Conservation (phyloP, 805 yeast species). For the Metschnikowia cubensis region DNA sequence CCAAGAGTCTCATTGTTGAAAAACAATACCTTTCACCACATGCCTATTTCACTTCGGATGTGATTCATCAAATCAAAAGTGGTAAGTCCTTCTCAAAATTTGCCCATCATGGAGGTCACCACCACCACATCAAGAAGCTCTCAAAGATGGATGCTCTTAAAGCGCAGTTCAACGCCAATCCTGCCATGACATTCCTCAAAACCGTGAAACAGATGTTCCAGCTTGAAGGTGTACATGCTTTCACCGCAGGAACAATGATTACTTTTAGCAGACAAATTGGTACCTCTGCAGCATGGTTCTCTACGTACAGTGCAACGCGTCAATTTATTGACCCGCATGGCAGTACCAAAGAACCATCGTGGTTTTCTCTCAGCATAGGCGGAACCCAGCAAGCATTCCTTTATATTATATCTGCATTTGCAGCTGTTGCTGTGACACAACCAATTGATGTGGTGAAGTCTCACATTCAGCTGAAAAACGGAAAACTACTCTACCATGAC, state of each 20-base stretch:
- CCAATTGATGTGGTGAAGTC: slow-evolving; percentile 88
- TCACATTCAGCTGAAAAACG: slow-evolving; percentile 75
- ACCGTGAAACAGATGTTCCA: slow-evolving; percentile 63
- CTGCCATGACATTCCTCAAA: slow-evolving; percentile 50
- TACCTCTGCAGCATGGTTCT: slow-evolving; percentile 78
- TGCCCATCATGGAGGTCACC: slow-evolving; percentile 15
- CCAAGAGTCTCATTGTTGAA: slow-evolving; percentile 22
- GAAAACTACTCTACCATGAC: slow-evolving; percentile 55
- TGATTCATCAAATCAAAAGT: slow-evolving; percentile 25
- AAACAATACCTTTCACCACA: slow-evolving; percentile 41
- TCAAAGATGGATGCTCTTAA: slow-evolving; percentile 13
- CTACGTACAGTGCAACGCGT: slow-evolving; percentile 73
- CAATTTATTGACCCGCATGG: slow-evolving; percentile 59
- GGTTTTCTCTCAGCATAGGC: slow-evolving; percentile 45
- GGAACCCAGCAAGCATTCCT: slow-evolving; percentile 48
- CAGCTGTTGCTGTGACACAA: slow-evolving; percentile 77
- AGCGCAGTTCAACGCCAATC: slow-evolving; percentile 43
- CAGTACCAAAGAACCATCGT: slow-evolving; percentile 26
- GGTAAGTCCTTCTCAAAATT: slow-evolving; percentile 22
- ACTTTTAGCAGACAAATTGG: slow-evolving; percentile 77
- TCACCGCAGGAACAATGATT: slow-evolving; percentile 78
- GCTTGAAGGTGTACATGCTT: slow-evolving; percentile 72
- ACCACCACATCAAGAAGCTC: not conserved
- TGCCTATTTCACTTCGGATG: slow-evolving; percentile 37
- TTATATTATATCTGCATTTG: slow-evolving; percentile 54